Percentiles rank a stretch among this genome's conserved stretches.
Conservation (phyloP, 2,329 filamentous ascomycete genomes). For the Curvularia hawaiiensis region DNA sequence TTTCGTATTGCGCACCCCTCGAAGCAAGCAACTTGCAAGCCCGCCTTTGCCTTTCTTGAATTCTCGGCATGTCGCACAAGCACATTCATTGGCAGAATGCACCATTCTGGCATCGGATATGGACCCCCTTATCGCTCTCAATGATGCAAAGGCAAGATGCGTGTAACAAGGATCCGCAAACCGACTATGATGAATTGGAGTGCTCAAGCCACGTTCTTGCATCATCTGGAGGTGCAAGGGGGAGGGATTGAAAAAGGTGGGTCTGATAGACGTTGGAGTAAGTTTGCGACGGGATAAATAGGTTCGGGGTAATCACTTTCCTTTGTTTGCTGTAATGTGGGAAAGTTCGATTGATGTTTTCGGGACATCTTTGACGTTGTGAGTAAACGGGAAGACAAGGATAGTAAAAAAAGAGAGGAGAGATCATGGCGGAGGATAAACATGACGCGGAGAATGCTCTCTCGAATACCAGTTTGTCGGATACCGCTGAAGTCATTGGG, state of each 20-base stretch:
- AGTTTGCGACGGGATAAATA: not conserved
- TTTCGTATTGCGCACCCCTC: constrained; percentile 26
- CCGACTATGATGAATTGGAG: constrained; percentile 14
- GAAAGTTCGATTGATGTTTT: not conserved
- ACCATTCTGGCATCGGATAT: not conserved
- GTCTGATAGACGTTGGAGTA: not conserved
- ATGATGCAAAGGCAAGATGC: not conserved
- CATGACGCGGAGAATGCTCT: constrained; percentile 19
- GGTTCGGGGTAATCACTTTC: not conserved
- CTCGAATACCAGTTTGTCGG: constrained; percentile 32
- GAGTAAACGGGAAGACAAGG: not conserved
- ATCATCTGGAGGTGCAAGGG: constrained; percentile 30
- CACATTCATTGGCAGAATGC: not conserved
- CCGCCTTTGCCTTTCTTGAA: constrained; percentile 10
- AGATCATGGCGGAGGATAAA: constrained; percentile 21
- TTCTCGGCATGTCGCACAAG: constrained; percentile 1
- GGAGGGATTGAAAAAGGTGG: not conserved
- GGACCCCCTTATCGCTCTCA: not conserved
- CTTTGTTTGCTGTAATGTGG: not conserved
- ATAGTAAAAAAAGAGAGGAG: not conserved
- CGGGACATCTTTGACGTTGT: not conserved
- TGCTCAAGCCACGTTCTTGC: constrained; percentile 35
- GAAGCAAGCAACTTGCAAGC: not conserved
- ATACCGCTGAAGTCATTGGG: constrained; percentile 30
- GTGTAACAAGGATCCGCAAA: constrained; percentile 4